Percentiles rank a stretch among this genome's conserved stretches.
Conservation (phyloP, 345 rosid species). For the Corchorus capsularis region DNA sequence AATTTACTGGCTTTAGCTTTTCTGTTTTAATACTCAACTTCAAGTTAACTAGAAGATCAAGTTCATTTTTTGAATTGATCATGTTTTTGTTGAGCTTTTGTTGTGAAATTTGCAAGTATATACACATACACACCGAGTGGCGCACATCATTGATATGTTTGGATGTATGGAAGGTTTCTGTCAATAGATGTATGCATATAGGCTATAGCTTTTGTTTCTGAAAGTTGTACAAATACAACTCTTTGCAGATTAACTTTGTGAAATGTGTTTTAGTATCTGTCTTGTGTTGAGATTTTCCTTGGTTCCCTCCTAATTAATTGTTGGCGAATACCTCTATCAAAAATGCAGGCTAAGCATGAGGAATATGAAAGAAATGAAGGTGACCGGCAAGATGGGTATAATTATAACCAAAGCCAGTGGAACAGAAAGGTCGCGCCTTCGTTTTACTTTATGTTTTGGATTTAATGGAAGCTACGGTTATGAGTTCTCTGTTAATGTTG, state of each 20-base stretch:
- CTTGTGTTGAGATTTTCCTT: too few species aligned
- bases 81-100: not conserved
- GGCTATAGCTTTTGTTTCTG: not conserved
- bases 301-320: not conserved
- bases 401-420: conserved; percentile 31
- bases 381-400: conserved; percentile 23
- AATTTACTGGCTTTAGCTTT: not conserved
- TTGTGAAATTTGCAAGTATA: not conserved
- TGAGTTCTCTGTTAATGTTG: not conserved
- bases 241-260: too few species aligned
- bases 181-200: not conserved
- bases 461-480: not conserved
- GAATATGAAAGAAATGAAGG: conserved; percentile 34
- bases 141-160: not conserved
- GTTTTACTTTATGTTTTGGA: not conserved
- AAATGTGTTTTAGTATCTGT: too few species aligned
- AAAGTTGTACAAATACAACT: not conserved
- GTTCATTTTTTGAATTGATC: not conserved
- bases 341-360: conserved; percentile 32
- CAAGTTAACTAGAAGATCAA: not conserved
- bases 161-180: not conserved
- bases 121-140: not conserved
- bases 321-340: not conserved
- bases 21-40: not conserved
- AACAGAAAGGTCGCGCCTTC: conserved; percentile 34